These are phyloP conservation scores for Phaeotremella fagi DNA, from an alignment of 768 basidiomycete genomes.

Conservation along the genomic window DNA sequence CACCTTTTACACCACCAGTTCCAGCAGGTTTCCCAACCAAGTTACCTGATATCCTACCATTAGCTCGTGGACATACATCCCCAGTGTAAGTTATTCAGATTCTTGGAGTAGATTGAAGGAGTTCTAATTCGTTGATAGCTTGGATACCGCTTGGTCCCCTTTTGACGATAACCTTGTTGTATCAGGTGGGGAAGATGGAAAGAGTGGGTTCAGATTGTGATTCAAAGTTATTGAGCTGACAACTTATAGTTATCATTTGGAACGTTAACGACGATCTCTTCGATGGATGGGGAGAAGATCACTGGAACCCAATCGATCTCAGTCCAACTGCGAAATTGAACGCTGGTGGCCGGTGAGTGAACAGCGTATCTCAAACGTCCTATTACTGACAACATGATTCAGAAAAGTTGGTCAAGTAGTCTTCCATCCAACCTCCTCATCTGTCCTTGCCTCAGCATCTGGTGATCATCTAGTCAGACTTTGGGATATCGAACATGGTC, in stretches of 20 bases:
- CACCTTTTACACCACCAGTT: conserved; percentile 58
- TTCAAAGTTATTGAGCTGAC: not conserved
- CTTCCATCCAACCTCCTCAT: conserved; percentile 85
- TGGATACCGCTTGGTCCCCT: conserved; percentile 95
- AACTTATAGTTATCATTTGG: conserved; percentile 65
- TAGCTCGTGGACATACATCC: conserved; percentile 66
- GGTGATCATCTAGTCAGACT: conserved; percentile 85
- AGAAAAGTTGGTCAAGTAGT: conserved; percentile 90
- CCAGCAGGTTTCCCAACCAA: conserved; percentile 61
- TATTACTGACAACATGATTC: conserved; percentile 37
- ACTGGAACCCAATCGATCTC: conserved; percentile 76
- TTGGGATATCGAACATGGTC: conserved; percentile 73
- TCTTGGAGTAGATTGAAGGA: conserved; percentile 58
- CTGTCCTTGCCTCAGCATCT: conserved; percentile 70
- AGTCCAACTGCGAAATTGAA: conserved; percentile 57
- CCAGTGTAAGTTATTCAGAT: conserved; percentile 36
- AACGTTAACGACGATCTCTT: conserved; percentile 69
- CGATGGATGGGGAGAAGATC: conserved; percentile 77
- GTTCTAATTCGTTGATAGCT: conserved; percentile 54
- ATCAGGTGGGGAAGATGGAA: conserved; percentile 90
- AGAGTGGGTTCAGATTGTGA: conserved; percentile 49
- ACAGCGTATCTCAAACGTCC: too few relatives aligned
- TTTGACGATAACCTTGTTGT: conserved; percentile 87
- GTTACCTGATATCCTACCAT: conserved; percentile 85
- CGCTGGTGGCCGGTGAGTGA: conserved; percentile 42